These are phyloP conservation scores for Boeremia exigua DNA, from an alignment of 2,329 filamentous ascomycete genomes.

Conservation along the genomic window DNA sequence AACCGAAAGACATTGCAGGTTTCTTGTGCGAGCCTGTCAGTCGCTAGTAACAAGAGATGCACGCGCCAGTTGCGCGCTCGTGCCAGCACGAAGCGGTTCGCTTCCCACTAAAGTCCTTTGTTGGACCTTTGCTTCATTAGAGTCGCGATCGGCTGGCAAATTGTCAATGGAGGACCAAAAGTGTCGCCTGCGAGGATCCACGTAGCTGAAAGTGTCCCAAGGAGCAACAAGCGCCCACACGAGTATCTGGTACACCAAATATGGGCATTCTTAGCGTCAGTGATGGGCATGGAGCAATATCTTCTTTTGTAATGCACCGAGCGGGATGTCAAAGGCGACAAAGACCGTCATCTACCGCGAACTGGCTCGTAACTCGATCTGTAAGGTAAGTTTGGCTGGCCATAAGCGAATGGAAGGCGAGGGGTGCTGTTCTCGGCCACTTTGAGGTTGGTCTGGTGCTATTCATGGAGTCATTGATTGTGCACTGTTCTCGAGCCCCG, in stretches of 20 bases:
- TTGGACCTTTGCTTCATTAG: neutral
- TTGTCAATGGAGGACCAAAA: neutral
- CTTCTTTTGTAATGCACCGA: neutral
- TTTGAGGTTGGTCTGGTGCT: neutral
- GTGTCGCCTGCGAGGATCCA: neutral
- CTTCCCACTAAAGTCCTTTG: neutral
- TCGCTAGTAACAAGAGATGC: constrained; percentile 24
- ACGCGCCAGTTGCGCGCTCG: constrained; percentile 21
- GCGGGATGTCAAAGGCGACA: neutral
- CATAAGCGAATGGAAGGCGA: neutral
- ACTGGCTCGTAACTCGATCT: neutral
- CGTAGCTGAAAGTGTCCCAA: neutral
- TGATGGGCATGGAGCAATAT: neutral
- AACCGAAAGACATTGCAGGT: neutral
- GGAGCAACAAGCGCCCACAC: neutral
- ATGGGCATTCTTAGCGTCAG: neutral
- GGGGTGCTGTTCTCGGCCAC: neutral
- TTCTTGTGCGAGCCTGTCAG: constrained; percentile 1
- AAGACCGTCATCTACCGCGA: neutral
- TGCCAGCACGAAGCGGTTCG: constrained; percentile 10
- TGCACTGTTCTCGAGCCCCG: constrained; percentile 6
- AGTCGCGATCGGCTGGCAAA: neutral
- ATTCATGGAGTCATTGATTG: constrained; percentile 9
- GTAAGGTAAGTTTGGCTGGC: neutral
- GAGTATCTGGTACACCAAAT: neutral